Base-by-base conservation (phyloP, 1,139 yeast species). In the Fermentozyma sake region DNA sequence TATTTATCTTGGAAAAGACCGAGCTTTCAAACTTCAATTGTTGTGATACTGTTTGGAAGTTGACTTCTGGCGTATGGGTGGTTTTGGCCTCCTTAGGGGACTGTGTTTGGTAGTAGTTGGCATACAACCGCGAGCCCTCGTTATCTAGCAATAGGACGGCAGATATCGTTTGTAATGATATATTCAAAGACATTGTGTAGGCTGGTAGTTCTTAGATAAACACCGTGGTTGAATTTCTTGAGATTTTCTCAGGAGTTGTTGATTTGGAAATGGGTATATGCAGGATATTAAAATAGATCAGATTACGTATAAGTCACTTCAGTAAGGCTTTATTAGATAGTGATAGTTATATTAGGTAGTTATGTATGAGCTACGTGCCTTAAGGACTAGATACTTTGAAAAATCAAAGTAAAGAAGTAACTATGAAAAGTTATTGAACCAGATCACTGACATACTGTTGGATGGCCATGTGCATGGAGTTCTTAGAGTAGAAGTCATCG, bases 131-230 rank as follows among this genome's bases (percentile, higher is more conserved):
- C 32, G 76, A 71, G 11, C 95, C 96, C 38, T 81, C 82, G 44
- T 69, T 76, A 55, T 89, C 97, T 44, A 91, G 73, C 44, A 89
- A 74, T 44, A 87, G 61, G 29, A 81, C 69, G 4, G 95, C 89
- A 24, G 80, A 72, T 28, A 87, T 74, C 8, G 96, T 69, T 60
- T 89, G 86, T 38, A 87, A 68, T 9, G 93, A 79, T 31, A 79
- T 66, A 47, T 77, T 75, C 29, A 69, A 60, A 37, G 79, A 68
- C 73, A 72, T 73, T 34, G 34, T 34, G 28, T 9, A 10, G n/a
- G 13, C 24, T 17, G 23, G 15, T 16, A 14, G 14, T 18, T 16
- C 11, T 23, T 22, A 13, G 22, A 9, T 10, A 23, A 16, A 18
- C 22, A 18, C 22, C 12, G 30, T 22, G 30, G 22, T 20, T 21